phyloP scores from a whole-genome alignment of 768 basidiomycete genomes.

The Pisolithus sp. region DNA sequence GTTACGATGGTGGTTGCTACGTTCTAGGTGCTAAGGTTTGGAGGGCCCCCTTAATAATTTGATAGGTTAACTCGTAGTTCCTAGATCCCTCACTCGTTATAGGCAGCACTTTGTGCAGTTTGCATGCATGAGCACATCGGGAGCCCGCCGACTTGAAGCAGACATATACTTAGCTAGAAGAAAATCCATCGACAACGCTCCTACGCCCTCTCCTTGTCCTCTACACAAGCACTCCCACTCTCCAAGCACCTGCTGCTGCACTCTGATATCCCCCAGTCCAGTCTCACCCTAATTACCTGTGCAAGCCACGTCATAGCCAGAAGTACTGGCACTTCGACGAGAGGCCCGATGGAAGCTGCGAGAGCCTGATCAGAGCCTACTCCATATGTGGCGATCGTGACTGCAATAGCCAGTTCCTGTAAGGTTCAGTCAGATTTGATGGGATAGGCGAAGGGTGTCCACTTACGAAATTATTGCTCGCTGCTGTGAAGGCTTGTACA shows the following conservation, averaged over 20 bases:
- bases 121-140: no score
- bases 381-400: slow-evolving; percentile 73
- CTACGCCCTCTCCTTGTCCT: neutral
- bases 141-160: no score
- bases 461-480: slow-evolving; percentile 71
- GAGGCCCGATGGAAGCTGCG: slow-evolving; percentile 72
- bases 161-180: no score
- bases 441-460: no score
- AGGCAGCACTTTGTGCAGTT: no score
- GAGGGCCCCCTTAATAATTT: no score
- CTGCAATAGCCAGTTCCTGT: slow-evolving; percentile 78
- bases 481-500: slow-evolving; percentile 74
- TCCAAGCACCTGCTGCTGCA: neutral
- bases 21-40: no score
- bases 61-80: no score
- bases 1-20: no score
- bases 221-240: neutral
- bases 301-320: slow-evolving; percentile 64
- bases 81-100: no score
- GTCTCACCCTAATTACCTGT: slow-evolving; percentile 34
- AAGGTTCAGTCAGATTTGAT: neutral
- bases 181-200: no score
- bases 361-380: slow-evolving; percentile 73
- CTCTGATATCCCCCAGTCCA: slow-evolving; percentile 31
- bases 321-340: slow-evolving; percentile 77